Base-by-base conservation (phyloP, 1,139 yeast genomes). In the Neolecta irregularis region DNA sequence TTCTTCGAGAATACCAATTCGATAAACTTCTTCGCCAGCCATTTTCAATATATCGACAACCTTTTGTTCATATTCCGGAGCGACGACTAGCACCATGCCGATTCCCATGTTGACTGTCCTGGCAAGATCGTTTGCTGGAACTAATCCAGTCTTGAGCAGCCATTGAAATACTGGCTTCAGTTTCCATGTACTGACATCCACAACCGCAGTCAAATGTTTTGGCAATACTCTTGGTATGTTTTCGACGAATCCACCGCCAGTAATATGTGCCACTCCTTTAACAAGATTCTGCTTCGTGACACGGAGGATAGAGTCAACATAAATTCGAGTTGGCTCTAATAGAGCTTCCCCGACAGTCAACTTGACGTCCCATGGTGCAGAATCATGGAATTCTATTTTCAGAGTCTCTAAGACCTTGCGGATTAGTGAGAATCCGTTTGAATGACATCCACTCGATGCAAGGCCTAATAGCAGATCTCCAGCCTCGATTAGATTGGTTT, bases 191-290 rank as follows among this genome's bases (percentile, higher is more conserved):
- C 61, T 61, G 53, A 79, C 72, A 54, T 88, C 94, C 36, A 91
- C 70, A 46, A 63, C 65, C 12, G 95, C 98, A 51, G 75, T 74
- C 45, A 88, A 62, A 48, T 72, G 59, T 43, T 70, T 61, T 43
- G 98, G 98, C 44, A 91, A 64, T 19, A 93, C 91, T 55, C 99
- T 73, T 38, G 99, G 99, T 40, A 88, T 74, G 57, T 91, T 91
- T 58, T 91, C 99, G 24, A 88, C 76, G 35, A 91, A 66, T 41
- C 99, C 99, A 52, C 99, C 99, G 42, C 99, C 99, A 17, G 99
- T 91, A 50, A 91, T 88, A 55, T 91, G 93, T 4, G 98, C 94
- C 54, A 91, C 67, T 42, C 95, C 99, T 40, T 81, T 65, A 38
- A 88, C 56, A 42, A 77, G 62, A 32, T 67, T 74, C 51, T 75